Conservation (phyloP, 2,329 filamentous ascomycete species). For the Akanthomyces uredinophilus region DNA sequence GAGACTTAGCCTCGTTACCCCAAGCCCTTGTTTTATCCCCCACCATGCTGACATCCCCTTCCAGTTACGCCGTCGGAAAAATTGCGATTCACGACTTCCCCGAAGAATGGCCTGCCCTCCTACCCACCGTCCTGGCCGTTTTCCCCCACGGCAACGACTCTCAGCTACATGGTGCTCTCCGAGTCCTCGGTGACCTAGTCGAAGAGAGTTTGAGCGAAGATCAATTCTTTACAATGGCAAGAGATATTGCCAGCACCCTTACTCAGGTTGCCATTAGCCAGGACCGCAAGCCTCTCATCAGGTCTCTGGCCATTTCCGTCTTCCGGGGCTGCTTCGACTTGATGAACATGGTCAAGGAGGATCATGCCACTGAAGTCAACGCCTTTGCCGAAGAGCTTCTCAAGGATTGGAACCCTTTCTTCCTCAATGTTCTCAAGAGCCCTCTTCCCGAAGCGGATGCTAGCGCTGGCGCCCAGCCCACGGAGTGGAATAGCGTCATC, state of each 20-base stretch:
- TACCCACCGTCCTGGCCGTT: slow-evolving; percentile 72
- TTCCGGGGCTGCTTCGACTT: slow-evolving; percentile 92
- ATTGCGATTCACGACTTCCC: slow-evolving; percentile 92
- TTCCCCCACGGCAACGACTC: slow-evolving; percentile 70
- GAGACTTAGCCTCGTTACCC: neutral
- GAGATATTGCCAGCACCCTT: slow-evolving; percentile 77
- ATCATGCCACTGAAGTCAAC: slow-evolving; percentile 81
- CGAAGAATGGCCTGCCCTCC: slow-evolving; percentile 86
- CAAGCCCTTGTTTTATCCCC: neutral
- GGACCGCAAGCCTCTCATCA: slow-evolving; percentile 66
- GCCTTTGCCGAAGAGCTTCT: slow-evolving; percentile 84
- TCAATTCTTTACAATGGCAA: slow-evolving; percentile 87
- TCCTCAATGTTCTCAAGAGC: slow-evolving; percentile 71
- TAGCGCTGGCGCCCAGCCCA: slow-evolving; percentile 46
- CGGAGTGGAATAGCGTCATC: slow-evolving; percentile 74
- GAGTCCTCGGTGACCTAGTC: slow-evolving; percentile 82
- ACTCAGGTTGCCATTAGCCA: slow-evolving; percentile 77
- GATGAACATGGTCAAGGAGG: slow-evolving; percentile 93
- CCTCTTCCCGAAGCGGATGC: slow-evolving; percentile 61
- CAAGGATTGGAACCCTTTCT: slow-evolving; percentile 82
- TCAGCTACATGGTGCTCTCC: slow-evolving; percentile 83
- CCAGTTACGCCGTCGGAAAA: slow-evolving; percentile 77
- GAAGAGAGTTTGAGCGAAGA: slow-evolving; percentile 91
- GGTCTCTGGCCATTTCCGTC: slow-evolving; percentile 82
- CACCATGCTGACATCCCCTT: neutral